Evolutionary conservation across 2,329 filamentous ascomycete species (phyloP).

Genomic region (Penicillium sp.): DNA sequence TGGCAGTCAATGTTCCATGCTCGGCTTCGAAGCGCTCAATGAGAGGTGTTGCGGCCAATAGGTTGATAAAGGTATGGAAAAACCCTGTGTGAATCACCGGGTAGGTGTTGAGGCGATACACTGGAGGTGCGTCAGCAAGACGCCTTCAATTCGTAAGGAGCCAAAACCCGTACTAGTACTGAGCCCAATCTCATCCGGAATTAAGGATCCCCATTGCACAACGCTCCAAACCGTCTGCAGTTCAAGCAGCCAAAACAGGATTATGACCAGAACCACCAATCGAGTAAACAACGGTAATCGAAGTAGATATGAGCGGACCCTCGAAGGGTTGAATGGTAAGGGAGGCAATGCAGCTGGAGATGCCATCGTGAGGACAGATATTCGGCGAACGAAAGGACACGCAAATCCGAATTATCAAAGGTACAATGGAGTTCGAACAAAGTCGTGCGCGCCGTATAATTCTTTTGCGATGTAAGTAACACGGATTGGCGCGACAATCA

Average conservation of each 20-base stretch:
- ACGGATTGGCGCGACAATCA: neutral
- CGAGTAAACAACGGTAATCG: slow-evolving; percentile 90
- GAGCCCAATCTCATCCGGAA: slow-evolving; percentile 75
- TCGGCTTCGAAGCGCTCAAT: slow-evolving; percentile 93
- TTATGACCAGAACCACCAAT: slow-evolving; percentile 67
- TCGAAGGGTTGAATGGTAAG: slow-evolving; percentile 69
- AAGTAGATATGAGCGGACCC: slow-evolving; percentile 79
- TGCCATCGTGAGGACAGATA: slow-evolving; percentile 43
- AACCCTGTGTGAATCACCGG: slow-evolving; percentile 83
- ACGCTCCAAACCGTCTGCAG: slow-evolving; percentile 74
- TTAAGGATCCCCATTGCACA: slow-evolving; percentile 76
- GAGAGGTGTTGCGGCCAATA: slow-evolving; percentile 80
- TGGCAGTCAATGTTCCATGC: slow-evolving; percentile 85
- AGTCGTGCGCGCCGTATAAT: neutral
- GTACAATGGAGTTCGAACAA: neutral
- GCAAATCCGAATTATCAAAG: neutral
- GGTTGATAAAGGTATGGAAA: slow-evolving; percentile 79
- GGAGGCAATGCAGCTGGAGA: slow-evolving; percentile 54
- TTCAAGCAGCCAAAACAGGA: slow-evolving; percentile 71
- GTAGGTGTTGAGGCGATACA: slow-evolving; percentile 92
- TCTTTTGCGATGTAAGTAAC: neutral
- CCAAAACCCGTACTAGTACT: slow-evolving; percentile 64
- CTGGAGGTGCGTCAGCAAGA: slow-evolving; percentile 52
- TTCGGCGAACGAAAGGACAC: neutral
- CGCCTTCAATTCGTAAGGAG: neutral